Conservation (phyloP, 768 basidiomycete species). For the Lactarius quietus region DNA sequence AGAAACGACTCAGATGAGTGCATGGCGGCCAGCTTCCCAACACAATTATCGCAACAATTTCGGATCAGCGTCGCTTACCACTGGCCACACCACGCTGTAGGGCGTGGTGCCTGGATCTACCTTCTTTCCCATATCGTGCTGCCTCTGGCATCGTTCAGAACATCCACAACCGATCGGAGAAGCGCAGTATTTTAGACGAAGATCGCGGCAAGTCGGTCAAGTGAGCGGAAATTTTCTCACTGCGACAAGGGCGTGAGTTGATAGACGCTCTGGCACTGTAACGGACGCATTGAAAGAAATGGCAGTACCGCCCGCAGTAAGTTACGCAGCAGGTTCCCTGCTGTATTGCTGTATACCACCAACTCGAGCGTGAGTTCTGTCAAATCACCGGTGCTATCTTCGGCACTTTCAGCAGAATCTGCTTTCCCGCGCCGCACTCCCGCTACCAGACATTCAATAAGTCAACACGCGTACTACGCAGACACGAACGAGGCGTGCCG, state of each 20-base stretch:
- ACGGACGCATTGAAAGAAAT: too few species aligned
- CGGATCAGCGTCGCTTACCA: neutral
- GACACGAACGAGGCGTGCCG: conserved; percentile 56
- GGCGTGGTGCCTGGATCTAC: neutral
- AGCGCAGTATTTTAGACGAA: neutral
- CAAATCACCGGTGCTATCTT: neutral
- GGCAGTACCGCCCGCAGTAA: neutral
- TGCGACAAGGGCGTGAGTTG: too few species aligned
- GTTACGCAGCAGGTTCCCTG: neutral
- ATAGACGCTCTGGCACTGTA: too few species aligned
- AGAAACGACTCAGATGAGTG: neutral
- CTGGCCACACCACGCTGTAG: neutral
- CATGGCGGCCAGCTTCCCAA: neutral
- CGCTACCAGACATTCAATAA: conserved; percentile 39
- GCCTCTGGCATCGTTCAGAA: too few species aligned
- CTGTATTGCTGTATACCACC: neutral
- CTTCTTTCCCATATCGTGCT: neutral
- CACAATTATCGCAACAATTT: too few species aligned
- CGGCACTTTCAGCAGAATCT: too few species aligned
- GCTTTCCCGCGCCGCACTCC: conserved; percentile 80
- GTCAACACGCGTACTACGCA: neutral
- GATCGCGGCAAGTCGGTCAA: neutral
- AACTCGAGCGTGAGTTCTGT: neutral
- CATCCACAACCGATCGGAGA: too few species aligned
- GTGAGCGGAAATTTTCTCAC: neutral